A percentile compares a stretch with the other conserved stretches of the same genome.
phyloP scores from a whole-genome alignment of 345 rosid genomes.

The Triadica sebifera region DNA sequence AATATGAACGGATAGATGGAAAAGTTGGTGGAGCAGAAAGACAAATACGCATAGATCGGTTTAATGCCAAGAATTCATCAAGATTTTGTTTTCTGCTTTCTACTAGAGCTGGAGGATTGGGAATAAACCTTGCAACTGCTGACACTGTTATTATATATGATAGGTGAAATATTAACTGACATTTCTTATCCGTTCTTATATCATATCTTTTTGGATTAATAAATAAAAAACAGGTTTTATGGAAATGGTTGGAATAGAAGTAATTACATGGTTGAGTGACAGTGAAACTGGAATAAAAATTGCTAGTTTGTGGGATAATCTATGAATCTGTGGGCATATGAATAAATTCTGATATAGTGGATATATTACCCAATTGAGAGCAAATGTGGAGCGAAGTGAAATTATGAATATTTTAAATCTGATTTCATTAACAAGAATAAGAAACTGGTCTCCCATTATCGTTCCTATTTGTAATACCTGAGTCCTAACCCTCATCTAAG shows the following conservation, averaged over 20 bases:
- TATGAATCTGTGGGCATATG: background rate
- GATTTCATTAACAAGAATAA: background rate
- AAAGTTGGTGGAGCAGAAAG: slow-evolving; percentile 99
- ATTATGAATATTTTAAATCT: background rate
- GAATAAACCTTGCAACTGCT: slow-evolving; percentile 99
- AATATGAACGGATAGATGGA: slow-evolving; percentile 94
- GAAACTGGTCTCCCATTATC: background rate
- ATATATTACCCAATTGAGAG: background rate
- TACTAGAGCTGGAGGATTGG: slow-evolving; percentile 99
- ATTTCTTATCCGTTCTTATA: slow-evolving; percentile 15
- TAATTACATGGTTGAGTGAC: background rate
- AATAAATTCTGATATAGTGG: background rate
- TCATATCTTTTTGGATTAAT: background rate
- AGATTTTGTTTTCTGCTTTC: slow-evolving; percentile 97
- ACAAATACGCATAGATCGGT: slow-evolving; percentile 96
- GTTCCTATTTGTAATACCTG: background rate
- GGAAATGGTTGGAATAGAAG: background rate
- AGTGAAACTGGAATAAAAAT: background rate
- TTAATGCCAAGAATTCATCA: slow-evolving; percentile 84
- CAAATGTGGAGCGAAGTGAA: background rate
- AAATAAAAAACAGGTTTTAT: background rate
- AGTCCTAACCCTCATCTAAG: background rate
- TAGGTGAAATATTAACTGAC: slow-evolving; percentile 48
- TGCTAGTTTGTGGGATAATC: background rate
- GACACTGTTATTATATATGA: slow-evolving; percentile 98